Evolutionary conservation across 179 eudicot species (phyloP).

Genomic region (Spergularia azorica): DNA sequence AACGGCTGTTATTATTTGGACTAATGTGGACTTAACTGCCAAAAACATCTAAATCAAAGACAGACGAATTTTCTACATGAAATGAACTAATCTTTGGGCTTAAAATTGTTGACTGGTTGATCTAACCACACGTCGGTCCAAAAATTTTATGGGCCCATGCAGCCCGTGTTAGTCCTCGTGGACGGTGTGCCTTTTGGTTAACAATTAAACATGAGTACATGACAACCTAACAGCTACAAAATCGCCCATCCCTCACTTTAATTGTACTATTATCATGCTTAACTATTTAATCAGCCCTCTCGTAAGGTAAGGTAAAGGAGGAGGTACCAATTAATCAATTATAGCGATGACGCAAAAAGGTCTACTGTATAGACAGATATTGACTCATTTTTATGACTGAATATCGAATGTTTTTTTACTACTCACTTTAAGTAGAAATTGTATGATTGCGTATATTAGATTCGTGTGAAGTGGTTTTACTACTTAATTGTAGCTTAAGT

Average conservation of each 20-base stretch:
- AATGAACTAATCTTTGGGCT: not conserved
- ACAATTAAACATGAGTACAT: slow-evolving; percentile 29
- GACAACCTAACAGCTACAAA: slow-evolving; percentile 17
- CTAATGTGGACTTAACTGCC: slow-evolving; percentile 7
- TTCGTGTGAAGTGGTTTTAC: not conserved
- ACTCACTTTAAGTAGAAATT: not conserved
- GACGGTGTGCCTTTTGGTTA: slow-evolving; percentile 33
- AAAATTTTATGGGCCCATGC: slow-evolving; percentile 9
- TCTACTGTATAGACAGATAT: no score
- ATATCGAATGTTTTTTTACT: no score
- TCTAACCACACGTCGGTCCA: slow-evolving; percentile 14
- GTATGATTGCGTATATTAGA: not conserved
- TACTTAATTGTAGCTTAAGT: not conserved
- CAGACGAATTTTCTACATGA: not conserved
- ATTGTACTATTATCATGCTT: not conserved
- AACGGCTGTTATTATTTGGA: no score
- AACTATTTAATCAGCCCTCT: not conserved
- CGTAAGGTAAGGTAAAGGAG: no score
- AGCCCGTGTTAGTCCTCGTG: slow-evolving; percentile 17
- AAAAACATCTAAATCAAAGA: slow-evolving; percentile 1
- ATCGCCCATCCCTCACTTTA: not conserved
- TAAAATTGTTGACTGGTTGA: slow-evolving; percentile 17
- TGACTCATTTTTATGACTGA: no score
- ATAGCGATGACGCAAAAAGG: no score
- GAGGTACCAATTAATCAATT: no score